phyloP scores from a whole-genome alignment of 2,329 filamentous ascomycete species.

The Aureobasidium sp. region DNA sequence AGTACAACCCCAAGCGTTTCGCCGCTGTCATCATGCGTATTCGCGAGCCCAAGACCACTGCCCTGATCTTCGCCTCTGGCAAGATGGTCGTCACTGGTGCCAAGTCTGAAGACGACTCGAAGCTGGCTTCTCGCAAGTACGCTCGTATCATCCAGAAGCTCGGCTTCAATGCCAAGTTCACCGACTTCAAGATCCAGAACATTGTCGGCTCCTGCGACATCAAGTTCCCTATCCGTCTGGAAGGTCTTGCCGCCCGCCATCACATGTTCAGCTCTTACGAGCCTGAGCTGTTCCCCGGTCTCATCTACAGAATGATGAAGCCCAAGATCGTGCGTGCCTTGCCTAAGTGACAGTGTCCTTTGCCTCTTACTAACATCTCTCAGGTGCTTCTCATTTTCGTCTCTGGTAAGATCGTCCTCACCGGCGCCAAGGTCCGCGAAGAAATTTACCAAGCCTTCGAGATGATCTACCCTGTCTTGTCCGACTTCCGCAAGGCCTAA shows the following conservation, averaged over 20 bases:
- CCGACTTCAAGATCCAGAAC: constrained; percentile 99
- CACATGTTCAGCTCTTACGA: constrained; percentile 99
- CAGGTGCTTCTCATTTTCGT: constrained; percentile 90
- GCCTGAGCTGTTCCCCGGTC: constrained; percentile 94
- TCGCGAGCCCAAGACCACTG: constrained; percentile 96
- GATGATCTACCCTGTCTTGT: constrained; percentile 92
- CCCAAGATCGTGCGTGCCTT: constrained; percentile 67
- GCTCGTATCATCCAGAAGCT: constrained; percentile 99
- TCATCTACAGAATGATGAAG: constrained; percentile 99
- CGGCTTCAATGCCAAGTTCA: constrained; percentile 98
- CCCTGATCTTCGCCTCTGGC: constrained; percentile 92
- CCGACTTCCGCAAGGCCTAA: constrained; percentile 35
- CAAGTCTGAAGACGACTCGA: constrained; percentile 74
- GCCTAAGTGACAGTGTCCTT: not conserved
- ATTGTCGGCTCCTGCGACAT: constrained; percentile 98
- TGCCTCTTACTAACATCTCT: not conserved
- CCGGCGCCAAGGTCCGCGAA: constrained; percentile 93
- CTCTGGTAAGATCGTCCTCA: constrained; percentile 95
- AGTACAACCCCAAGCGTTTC: constrained; percentile 99
- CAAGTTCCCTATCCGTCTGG: constrained; percentile 96
- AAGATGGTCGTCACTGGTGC: constrained; percentile 89
- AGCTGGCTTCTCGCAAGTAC: constrained; percentile 94
- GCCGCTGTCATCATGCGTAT: constrained; percentile 99
- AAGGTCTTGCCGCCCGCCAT: constrained; percentile 91
- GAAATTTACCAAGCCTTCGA: constrained; percentile 97